Evolutionary conservation across 1,139 yeast species (phyloP).

Genomic region (Blastobotrys illinoisensis): DNA sequence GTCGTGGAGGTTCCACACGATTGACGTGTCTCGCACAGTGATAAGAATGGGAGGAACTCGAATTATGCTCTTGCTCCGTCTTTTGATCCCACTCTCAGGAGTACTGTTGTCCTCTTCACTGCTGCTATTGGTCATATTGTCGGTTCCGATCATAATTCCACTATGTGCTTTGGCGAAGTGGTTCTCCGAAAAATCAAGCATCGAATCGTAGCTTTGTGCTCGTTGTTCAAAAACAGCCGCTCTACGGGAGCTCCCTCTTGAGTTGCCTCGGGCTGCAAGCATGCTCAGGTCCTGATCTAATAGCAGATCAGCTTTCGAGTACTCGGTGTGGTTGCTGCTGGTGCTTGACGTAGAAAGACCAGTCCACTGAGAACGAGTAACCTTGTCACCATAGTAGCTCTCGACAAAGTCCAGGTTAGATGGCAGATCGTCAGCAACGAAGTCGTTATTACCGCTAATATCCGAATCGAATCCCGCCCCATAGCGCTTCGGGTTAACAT

Average conservation of each 20-base stretch:
- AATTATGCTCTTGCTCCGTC: background rate
- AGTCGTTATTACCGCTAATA: constrained; percentile 16
- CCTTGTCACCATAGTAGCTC: constrained; percentile 33
- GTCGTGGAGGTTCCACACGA: constrained; percentile 61
- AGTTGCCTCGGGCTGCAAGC: constrained; percentile 17
- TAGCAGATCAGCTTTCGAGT: constrained; percentile 30
- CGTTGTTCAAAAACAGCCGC: constrained; percentile 25
- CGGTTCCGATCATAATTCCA: constrained; percentile 3
- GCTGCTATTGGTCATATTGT: background rate
- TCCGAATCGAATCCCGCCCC: background rate
- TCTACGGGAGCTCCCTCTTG: constrained; percentile 9
- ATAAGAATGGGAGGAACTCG: background rate
- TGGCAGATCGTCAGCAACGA: constrained; percentile 27
- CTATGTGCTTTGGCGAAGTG: constrained; percentile 38
- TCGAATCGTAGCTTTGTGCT: constrained; percentile 27
- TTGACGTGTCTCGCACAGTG: constrained; percentile 11
- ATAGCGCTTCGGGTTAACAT: constrained; percentile 16
- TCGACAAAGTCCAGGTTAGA: constrained; percentile 35
- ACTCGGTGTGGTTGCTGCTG: constrained; percentile 13
- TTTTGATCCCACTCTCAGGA: background rate
- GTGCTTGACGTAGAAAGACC: constrained; percentile 13
- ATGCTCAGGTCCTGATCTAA: constrained; percentile 33
- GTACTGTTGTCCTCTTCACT: constrained; percentile 1
- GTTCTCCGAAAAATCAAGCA: constrained; percentile 39
- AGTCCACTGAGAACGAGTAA: constrained; percentile 21